Base-by-base conservation (phyloP, 768 basidiomycete genomes). In the Russula sp. region DNA sequence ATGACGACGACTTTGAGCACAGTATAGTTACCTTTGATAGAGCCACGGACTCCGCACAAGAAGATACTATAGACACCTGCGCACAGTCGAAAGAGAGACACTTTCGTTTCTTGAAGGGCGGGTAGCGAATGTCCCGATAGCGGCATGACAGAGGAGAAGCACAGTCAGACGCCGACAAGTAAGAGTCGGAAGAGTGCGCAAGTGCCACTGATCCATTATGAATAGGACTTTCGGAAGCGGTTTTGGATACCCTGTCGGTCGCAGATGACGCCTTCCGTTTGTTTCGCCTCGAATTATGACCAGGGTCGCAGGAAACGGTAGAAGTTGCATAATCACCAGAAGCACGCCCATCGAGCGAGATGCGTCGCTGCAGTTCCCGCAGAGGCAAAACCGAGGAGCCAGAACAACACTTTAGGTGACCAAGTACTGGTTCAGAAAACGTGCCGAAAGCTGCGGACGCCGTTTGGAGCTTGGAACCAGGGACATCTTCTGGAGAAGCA, bases 131-230 rank as follows among this genome's bases (percentile, higher is more conserved):
- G 2, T 35, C 35, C 6, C 4, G 45, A 47, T 4, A 5, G 51
- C 14, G 11, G 7, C 31, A 50, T 1, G 48, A 3, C n/a, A 16
- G 34, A 55, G 40, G 42, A 34, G 32, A 50, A 32, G 34, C 58
- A 22, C 39, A 11, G 22, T 55, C 63, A 5, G 63, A 64, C 14
- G 58, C 54, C 8, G 63, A 64, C 40, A 64, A 31, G 49, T 60
- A 60, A 18, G 48, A 44, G 16, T 32, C 54, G 8, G 52, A 55
- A 27, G 32, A 34, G 16, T 9, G 49, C 4, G 16, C 8, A 6
- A 50, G 48, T 32, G 27, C 2, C 27, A 27, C 27, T 27, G 13
- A 16, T 16, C 14, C 34, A 9, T 27, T 31, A 22, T 39, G 8
- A 5, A 20, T 18, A 27, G 37, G 5, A 18, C 40, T 8, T 8